Conservation (phyloP, 345 rosid species). For the Turnera subulata region DNA sequence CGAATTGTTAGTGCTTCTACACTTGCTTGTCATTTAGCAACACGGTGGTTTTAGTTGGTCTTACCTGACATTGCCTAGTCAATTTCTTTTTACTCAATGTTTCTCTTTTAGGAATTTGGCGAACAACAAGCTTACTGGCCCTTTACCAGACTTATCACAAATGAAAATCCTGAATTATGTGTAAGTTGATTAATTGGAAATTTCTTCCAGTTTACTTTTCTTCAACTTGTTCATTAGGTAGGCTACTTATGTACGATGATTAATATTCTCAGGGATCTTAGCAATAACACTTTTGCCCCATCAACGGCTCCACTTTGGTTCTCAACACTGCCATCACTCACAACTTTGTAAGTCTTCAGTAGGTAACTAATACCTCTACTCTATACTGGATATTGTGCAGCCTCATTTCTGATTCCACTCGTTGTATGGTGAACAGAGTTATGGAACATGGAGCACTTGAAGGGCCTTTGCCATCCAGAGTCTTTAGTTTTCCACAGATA, state of each 20-base stretch:
- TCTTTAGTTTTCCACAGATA: slow-evolving; percentile 66
- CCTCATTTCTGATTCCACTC: slow-evolving; percentile 3
- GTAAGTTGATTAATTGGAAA: slow-evolving; percentile 36
- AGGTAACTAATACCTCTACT: background rate
- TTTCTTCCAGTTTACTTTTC: slow-evolving; percentile 1
- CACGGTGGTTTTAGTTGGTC: background rate
- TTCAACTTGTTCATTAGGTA: slow-evolving; percentile 2
- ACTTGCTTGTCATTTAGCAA: background rate
- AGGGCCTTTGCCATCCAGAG: slow-evolving; percentile 57
- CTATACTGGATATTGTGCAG: background rate
- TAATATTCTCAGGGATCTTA: slow-evolving; percentile 63
- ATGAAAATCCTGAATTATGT: slow-evolving; percentile 69
- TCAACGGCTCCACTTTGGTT: slow-evolving; percentile 80
- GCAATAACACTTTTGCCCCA: slow-evolving; percentile 70
- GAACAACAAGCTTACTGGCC: slow-evolving; percentile 64
- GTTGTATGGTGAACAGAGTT: slow-evolving; percentile 42
- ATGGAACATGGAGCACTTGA: slow-evolving; percentile 67
- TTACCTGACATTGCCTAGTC: background rate
- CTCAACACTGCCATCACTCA: slow-evolving; percentile 74
- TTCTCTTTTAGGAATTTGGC: slow-evolving; percentile 69
- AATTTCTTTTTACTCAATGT: slow-evolving; percentile 4
- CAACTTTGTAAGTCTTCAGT: slow-evolving; percentile 60
- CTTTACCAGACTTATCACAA: slow-evolving; percentile 66
- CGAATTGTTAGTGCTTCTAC: slow-evolving; percentile 56
- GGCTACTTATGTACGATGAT: background rate